A percentile compares a stretch with the other conserved stretches of the same genome.
Evolutionary conservation across 2,329 filamentous ascomycete genomes (phyloP).

Genomic region (Daldinia sp.): DNA sequence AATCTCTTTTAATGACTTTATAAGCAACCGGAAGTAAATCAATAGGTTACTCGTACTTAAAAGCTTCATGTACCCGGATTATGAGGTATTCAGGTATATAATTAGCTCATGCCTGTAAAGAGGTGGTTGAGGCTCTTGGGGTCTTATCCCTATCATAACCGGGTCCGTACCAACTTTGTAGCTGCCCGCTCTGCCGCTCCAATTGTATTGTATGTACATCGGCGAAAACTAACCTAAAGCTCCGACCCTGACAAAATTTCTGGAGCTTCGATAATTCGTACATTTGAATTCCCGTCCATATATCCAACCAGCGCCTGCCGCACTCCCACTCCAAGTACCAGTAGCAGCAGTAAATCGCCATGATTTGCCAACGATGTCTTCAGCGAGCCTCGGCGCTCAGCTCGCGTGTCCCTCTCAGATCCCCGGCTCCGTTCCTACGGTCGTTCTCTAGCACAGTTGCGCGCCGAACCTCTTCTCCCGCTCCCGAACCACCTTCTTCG

Average conservation of each 20-base stretch:
- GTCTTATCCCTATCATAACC: conserved; percentile 1
- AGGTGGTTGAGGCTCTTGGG: not conserved
- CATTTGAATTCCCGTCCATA: not conserved
- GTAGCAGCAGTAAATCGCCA: conserved; percentile 33
- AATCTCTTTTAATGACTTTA: not conserved
- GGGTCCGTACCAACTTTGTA: not conserved
- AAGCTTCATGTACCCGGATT: not conserved
- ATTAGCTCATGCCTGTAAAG: not conserved
- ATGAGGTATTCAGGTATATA: too few species aligned
- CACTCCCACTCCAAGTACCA: conserved; percentile 1
- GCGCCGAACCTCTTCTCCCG: conserved; percentile 46
- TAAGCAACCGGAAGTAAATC: not conserved
- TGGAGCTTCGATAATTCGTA: conserved; percentile 35
- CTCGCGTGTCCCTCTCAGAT: conserved; percentile 31
- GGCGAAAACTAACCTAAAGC: conserved; percentile 40
- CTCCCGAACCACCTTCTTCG: conserved; percentile 45
- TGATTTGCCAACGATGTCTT: conserved; percentile 60
- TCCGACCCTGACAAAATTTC: conserved; percentile 47
- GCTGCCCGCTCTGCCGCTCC: not conserved
- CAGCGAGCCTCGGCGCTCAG: conserved; percentile 52
- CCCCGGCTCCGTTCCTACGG: conserved; percentile 41
- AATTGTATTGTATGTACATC: conserved; percentile 20
- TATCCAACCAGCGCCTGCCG: not conserved
- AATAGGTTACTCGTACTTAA: not conserved
- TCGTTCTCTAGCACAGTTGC: conserved; percentile 52